Evolutionary conservation across 768 basidiomycete species (phyloP).

Genomic region (Amyloporia xantha): DNA sequence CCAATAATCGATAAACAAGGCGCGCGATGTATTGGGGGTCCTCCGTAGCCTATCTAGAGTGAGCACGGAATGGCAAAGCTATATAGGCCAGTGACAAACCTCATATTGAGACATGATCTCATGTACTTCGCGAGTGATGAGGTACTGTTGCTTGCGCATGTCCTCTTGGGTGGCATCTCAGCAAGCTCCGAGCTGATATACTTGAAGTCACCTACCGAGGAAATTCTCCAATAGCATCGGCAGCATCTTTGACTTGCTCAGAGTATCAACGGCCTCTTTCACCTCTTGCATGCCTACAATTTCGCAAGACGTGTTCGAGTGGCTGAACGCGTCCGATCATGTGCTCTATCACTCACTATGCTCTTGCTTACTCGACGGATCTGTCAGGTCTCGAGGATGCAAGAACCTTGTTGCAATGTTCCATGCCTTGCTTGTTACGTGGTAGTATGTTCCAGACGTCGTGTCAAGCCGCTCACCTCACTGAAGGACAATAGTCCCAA

Average conservation of each 20-base stretch:
- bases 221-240: conserved; percentile 65
- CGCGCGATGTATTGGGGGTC: conserved; percentile 44
- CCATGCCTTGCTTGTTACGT: conserved; percentile 50
- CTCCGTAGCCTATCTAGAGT: conserved; percentile 32
- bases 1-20: conserved; percentile 52
- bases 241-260: conserved; percentile 54
- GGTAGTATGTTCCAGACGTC: neutral
- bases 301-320: too few species aligned
- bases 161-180: conserved; percentile 44
- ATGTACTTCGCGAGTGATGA: conserved; percentile 56
- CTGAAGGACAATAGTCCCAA: conserved; percentile 44
- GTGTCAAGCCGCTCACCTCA: conserved; percentile 33
- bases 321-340: neutral
- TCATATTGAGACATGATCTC: conserved; percentile 55
- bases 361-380: conserved; percentile 23
- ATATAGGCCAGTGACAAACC: conserved; percentile 28
- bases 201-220: conserved; percentile 46
- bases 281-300: conserved; percentile 41
- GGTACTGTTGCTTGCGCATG: conserved; percentile 49
- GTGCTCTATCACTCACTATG: conserved; percentile 22
- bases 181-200: neutral
- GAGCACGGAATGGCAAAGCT: neutral
- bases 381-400: conserved; percentile 46
- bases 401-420: conserved; percentile 45
- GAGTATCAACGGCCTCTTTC: conserved; percentile 47